A percentile compares a stretch with the other conserved stretches of the same genome.
These are phyloP conservation scores for Melianthus villosus DNA, from an alignment of 441 rosid species.

Conservation along the genomic window DNA sequence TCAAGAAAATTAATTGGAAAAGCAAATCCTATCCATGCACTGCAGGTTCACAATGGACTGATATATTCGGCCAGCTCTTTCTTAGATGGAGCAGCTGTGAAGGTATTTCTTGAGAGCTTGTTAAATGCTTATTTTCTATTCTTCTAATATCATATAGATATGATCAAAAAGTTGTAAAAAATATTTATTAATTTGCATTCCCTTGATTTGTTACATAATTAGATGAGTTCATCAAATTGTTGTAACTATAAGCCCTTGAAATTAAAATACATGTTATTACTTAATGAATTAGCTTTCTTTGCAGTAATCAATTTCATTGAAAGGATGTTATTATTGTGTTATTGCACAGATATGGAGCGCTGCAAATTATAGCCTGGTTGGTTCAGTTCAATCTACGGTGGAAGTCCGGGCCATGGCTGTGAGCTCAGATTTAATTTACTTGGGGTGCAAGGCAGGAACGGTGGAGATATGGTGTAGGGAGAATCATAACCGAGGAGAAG, in stretches of 20 bases:
- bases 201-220: too few relatives aligned
- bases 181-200: too few relatives aligned
- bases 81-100: conserved; percentile 42
- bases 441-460: conserved; percentile 50
- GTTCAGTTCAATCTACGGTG: conserved; percentile 23
- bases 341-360: conserved; percentile 48
- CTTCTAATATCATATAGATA: too few relatives aligned
- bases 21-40: conserved; percentile 33
- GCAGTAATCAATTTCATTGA: not conserved
- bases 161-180: too few relatives aligned
- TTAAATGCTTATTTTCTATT: too few relatives aligned
- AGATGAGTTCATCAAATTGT: too few relatives aligned
- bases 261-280: not conserved
- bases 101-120: conserved; percentile 43
- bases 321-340: not conserved
- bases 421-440: conserved; percentile 45
- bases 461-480: conserved; percentile 57
- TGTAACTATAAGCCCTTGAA: not conserved
- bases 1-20: conserved; percentile 44
- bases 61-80: conserved; percentile 41
- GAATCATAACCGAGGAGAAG: conserved; percentile 29
- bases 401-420: conserved; percentile 39
- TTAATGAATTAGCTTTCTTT: not conserved
- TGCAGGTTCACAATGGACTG: conserved; percentile 33
- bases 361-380: conserved; percentile 27